These are phyloP conservation scores for Linum tenue DNA, from an alignment of 345 rosid species.

Conservation along the genomic window DNA sequence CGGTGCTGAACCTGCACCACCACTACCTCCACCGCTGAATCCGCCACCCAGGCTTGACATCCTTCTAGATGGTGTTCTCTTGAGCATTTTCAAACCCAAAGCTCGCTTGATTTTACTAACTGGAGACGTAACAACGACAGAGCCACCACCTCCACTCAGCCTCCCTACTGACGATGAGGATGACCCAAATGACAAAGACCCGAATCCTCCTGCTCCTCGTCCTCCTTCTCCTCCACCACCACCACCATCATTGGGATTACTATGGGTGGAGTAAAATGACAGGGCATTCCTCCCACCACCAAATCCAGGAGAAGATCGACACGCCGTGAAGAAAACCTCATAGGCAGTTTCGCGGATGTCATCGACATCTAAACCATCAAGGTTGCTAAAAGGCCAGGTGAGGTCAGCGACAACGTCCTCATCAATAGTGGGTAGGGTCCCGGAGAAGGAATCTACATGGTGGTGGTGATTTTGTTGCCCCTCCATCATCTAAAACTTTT, in stretches of 20 bases:
- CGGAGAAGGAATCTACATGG: constrained; percentile 34
- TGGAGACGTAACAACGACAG: constrained; percentile 55
- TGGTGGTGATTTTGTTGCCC: constrained; percentile 35
- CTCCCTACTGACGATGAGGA: constrained; percentile 12
- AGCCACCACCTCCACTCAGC: constrained; percentile 20
- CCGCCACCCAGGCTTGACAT: constrained; percentile 30
- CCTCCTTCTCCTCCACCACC: constrained; percentile 25
- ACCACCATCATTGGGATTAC: constrained; percentile 19
- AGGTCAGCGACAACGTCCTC: constrained; percentile 35
- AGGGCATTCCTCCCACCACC: constrained; percentile 62
- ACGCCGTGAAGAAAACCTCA: constrained; percentile 79
- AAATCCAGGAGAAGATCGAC: constrained; percentile 76
- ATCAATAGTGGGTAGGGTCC: constrained; percentile 17
- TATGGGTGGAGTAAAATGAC: constrained; percentile 46
- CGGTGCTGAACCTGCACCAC: constrained; percentile 30
- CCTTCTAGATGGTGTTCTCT: constrained; percentile 59
- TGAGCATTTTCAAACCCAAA: constrained; percentile 66
- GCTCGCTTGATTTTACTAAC: constrained; percentile 65
- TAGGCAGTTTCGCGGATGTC: constrained; percentile 82
- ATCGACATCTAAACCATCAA: constrained; percentile 41
- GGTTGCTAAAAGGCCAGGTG: constrained; percentile 63
- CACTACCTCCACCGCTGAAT: constrained; percentile 21
- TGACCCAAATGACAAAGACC: not conserved
- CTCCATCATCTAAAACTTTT: constrained; percentile 25
- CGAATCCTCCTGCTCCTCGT: not conserved